Percentiles rank a stretch among this genome's conserved stretches.
These are phyloP conservation scores for Boletus rufocinnamomeus DNA, from an alignment of 768 basidiomycete genomes.

Conservation along the genomic window DNA sequence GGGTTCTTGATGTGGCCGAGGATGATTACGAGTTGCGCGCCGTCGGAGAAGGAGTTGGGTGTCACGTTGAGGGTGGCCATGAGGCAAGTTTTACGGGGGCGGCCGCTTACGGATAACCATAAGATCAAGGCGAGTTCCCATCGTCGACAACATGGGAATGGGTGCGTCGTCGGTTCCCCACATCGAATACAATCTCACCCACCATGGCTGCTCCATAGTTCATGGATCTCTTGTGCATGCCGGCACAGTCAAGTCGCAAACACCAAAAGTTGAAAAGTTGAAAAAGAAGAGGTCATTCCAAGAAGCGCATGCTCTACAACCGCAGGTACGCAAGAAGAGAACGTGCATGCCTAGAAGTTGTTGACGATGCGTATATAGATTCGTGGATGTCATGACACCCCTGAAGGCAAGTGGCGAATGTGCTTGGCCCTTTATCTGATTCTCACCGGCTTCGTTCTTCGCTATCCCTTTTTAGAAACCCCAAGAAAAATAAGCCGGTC, in stretches of 20 bases:
- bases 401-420: constrained; percentile 95
- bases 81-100: too few relatives aligned
- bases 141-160: too few relatives aligned
- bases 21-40: too few relatives aligned
- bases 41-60: too few relatives aligned
- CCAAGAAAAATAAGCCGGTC: constrained; percentile 31
- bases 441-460: constrained; percentile 80
- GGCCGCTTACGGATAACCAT: too few relatives aligned
- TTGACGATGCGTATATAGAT: constrained; percentile 45
- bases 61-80: too few relatives aligned
- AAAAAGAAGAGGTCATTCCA: constrained; percentile 98
- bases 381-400: constrained; percentile 90
- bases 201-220: constrained; percentile 47
- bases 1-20: too few relatives aligned
- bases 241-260: constrained; percentile 99
- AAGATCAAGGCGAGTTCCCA: too few relatives aligned
- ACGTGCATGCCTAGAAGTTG: neutral
- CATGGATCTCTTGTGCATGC: constrained; percentile 99
- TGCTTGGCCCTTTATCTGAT: constrained; percentile 63
- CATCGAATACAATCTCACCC: too few relatives aligned
- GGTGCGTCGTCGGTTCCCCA: too few relatives aligned
- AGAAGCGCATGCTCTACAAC: constrained; percentile 94
- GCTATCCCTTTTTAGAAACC: constrained; percentile 22
- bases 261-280: constrained; percentile 95
- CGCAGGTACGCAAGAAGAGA: too few relatives aligned